A percentile compares a stretch with the other conserved stretches of the same genome.
phyloP scores from a whole-genome alignment of 768 basidiomycete species.

The Boletus subparvulus region DNA sequence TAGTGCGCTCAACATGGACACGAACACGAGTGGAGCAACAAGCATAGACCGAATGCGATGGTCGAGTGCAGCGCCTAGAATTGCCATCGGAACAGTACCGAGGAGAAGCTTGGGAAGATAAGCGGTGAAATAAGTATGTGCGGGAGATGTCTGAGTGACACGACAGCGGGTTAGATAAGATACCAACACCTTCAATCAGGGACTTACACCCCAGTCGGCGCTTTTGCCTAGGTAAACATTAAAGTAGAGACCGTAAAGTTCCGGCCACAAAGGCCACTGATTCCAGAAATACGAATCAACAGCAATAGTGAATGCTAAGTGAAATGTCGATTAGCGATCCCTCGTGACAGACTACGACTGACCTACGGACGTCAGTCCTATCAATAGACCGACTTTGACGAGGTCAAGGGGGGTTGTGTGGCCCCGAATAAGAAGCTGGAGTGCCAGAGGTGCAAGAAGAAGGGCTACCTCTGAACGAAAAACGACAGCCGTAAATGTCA shows the following conservation, averaged over 20 bases:
- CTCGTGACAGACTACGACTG: constrained; percentile 7
- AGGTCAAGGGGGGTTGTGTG: constrained; percentile 45
- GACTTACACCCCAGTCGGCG: constrained; percentile 86
- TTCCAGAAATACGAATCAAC: constrained; percentile 91
- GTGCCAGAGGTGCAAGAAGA: constrained; percentile 58
- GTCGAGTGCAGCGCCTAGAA: constrained; percentile 52
- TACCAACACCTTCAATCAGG: not conserved
- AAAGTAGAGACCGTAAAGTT: constrained; percentile 74
- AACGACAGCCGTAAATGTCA: constrained; percentile 67
- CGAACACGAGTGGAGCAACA: constrained; percentile 50
- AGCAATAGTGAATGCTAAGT: constrained; percentile 53
- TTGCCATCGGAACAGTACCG: constrained; percentile 56
- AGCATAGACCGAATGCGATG: constrained; percentile 50
- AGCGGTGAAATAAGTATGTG: constrained; percentile 59
- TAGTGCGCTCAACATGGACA: constrained; percentile 67
- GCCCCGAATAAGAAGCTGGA: constrained; percentile 50
- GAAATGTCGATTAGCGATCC: not conserved
- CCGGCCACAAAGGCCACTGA: constrained; percentile 78
- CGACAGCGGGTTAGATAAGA: not conserved
- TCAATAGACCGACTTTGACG: constrained; percentile 49
- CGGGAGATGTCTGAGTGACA: constrained; percentile 61
- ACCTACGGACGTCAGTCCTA: constrained; percentile 56
- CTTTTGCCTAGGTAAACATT: constrained; percentile 88
- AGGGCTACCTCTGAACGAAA: constrained; percentile 79
- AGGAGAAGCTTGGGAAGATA: constrained; percentile 80